A percentile compares a stretch with the other conserved stretches of the same genome.
Evolutionary conservation across 2,329 filamentous ascomycete species (phyloP).

Genomic region (Magnaporthiopsis rhizophila): DNA sequence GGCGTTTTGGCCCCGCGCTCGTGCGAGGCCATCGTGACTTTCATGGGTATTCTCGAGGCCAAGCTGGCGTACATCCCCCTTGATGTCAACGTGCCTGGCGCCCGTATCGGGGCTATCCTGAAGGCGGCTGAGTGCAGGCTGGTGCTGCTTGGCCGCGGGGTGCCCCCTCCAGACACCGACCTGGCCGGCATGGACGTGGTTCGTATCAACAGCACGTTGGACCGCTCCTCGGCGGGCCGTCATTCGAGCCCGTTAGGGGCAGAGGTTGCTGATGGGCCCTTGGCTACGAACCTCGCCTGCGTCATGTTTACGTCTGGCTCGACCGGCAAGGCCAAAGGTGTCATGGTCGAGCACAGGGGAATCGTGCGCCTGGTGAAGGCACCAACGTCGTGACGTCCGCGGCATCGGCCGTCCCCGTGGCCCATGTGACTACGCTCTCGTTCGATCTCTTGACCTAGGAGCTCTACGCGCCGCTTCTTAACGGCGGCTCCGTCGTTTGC

Average conservation of each 20-base stretch:
- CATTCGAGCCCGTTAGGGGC: not conserved
- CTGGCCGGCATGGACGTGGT: not conserved
- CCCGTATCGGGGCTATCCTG: not conserved
- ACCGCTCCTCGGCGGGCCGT: too few species aligned
- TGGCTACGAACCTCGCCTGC: conserved; percentile 25
- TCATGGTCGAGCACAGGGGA: conserved; percentile 47
- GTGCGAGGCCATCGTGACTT: not conserved
- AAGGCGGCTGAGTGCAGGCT: not conserved
- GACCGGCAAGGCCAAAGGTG: conserved; percentile 50
- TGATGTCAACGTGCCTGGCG: not conserved
- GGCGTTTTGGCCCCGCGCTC: not conserved
- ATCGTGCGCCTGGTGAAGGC: conserved; percentile 20
- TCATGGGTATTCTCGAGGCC: not conserved
- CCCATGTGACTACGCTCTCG: not conserved
- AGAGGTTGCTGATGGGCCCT: not conserved
- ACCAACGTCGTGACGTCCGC: not conserved
- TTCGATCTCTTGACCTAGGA: not conserved
- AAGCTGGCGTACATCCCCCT: not conserved
- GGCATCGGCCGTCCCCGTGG: not conserved
- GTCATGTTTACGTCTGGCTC: conserved; percentile 51
- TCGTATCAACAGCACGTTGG: not conserved
- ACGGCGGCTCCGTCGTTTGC: not conserved
- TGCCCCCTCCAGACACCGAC: not conserved
- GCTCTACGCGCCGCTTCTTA: not conserved
- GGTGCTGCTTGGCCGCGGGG: not conserved